A percentile compares a stretch with the other conserved stretches of the same genome.
Evolutionary conservation across 2,329 filamentous ascomycete species (phyloP).

Genomic region (Fusarium heterosporum): DNA sequence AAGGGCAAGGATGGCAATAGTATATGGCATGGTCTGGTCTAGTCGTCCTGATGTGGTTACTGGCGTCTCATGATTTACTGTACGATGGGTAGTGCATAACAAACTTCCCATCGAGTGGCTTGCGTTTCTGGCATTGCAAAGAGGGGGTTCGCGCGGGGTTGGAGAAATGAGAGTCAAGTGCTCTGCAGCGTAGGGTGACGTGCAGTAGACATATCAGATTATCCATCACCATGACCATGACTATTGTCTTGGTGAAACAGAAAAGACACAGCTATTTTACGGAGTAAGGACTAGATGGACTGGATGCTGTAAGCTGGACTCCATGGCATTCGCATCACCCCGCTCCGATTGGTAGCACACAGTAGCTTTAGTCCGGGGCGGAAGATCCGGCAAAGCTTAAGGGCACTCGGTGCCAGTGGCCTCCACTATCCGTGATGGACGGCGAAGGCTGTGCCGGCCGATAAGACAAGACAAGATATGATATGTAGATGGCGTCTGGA

Average conservation of each 20-base stretch:
- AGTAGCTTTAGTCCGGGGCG: conserved; percentile 34
- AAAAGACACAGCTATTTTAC: conserved; percentile 10
- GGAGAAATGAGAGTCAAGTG: conserved; percentile 9
- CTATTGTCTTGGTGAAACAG: conserved; percentile 6
- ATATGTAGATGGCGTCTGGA: conserved; percentile 15
- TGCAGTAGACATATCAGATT: conserved; percentile 5
- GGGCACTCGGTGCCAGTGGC: conserved; percentile 1
- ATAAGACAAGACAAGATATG: conserved; percentile 17
- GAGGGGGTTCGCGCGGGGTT: conserved; percentile 23
- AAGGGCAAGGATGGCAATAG: not conserved
- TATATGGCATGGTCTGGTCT: conserved; percentile 7
- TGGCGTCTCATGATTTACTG: conserved; percentile 1
- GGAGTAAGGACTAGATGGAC: not conserved
- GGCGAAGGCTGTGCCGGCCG: not conserved
- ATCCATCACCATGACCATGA: not conserved
- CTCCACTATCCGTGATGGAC: not conserved
- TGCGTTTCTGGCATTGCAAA: not conserved
- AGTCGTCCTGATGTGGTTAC: conserved; percentile 12
- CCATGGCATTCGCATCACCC: conserved; percentile 24
- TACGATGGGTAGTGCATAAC: not conserved
- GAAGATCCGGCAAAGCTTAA: conserved; percentile 44
- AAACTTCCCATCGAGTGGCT: conserved; percentile 6
- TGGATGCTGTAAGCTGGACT: conserved; percentile 17
- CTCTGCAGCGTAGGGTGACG: conserved; percentile 27
- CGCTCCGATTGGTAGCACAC: conserved; percentile 19